These are phyloP conservation scores for Podaxis rugospora DNA, from an alignment of 768 basidiomycete genomes.

Conservation along the genomic window DNA sequence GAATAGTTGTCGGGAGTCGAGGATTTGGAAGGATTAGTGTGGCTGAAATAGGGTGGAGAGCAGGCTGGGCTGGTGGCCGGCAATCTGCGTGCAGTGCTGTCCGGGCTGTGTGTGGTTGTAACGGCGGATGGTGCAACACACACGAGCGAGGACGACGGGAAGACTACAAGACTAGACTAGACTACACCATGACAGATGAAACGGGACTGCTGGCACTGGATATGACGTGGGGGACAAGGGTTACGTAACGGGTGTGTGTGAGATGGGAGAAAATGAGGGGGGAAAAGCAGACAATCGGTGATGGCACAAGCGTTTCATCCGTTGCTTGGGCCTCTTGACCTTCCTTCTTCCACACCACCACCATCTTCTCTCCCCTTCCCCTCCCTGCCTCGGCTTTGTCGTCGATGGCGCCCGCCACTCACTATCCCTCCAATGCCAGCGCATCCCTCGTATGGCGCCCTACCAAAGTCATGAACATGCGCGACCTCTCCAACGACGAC, in stretches of 20 bases:
- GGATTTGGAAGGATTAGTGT: too few relatives aligned
- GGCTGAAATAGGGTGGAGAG: too few relatives aligned
- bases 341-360: slow-evolving; percentile 19
- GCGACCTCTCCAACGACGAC: slow-evolving; percentile 86
- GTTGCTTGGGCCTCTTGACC: neutral
- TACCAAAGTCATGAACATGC: slow-evolving; percentile 88
- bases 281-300: neutral
- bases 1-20: too few relatives aligned
- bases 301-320: neutral
- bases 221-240: neutral
- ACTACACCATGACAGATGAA: neutral
- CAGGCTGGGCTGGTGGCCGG: neutral
- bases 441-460: slow-evolving; percentile 60
- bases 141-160: neutral
- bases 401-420: slow-evolving; percentile 14
- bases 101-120: neutral
- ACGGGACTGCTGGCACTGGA: neutral
- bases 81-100: neutral
- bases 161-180: neutral
- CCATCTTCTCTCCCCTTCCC: slow-evolving; percentile 15
- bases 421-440: slow-evolving; percentile 15
- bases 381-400: slow-evolving; percentile 15
- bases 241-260: slow-evolving; percentile 20
- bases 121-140: neutral
- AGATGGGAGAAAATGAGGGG: neutral